Evolutionary conservation across 805 yeast genomes (phyloP).

Genomic region (Pichia occidentalis): DNA sequence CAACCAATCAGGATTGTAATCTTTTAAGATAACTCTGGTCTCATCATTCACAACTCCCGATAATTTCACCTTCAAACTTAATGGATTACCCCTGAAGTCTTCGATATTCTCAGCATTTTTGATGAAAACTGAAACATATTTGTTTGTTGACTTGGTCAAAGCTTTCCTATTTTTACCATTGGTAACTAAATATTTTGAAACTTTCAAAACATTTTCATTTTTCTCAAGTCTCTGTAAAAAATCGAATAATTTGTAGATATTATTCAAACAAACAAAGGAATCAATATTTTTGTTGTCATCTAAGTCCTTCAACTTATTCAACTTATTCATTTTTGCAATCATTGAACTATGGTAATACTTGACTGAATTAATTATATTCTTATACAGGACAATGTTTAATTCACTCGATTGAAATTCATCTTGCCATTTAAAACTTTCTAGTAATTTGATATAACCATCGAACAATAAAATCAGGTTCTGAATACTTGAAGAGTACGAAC

Average conservation of each 20-base stretch:
- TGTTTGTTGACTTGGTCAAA: constrained; percentile 8
- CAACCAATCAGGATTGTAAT: constrained; percentile 75
- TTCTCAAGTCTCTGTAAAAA: constrained; percentile 9
- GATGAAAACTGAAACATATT: constrained; percentile 21
- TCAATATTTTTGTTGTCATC: constrained; percentile 15
- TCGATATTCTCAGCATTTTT: constrained; percentile 28
- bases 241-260: constrained; percentile 20
- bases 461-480: constrained; percentile 25
- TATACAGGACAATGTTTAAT: constrained; percentile 53
- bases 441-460: constrained; percentile 37
- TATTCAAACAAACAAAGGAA: constrained; percentile 27
- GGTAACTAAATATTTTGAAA: constrained; percentile 14
- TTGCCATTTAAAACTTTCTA: constrained; percentile 60
- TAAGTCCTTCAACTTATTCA: background rate
- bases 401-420: constrained; percentile 56
- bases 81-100: constrained; percentile 25
- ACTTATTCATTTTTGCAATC: constrained; percentile 12
- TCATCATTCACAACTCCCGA: constrained; percentile 30
- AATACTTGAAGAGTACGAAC: constrained; percentile 26
- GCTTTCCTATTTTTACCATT: constrained; percentile 2
- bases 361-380: constrained; percentile 56
- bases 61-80: constrained; percentile 22
- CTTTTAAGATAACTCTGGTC: constrained; percentile 57
- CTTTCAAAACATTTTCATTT: constrained; percentile 12
- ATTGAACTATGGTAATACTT: constrained; percentile 40